Base-by-base conservation (phyloP, 495 filamentous ascomycete genomes). In the Podospora pseudoanserina region DNA sequence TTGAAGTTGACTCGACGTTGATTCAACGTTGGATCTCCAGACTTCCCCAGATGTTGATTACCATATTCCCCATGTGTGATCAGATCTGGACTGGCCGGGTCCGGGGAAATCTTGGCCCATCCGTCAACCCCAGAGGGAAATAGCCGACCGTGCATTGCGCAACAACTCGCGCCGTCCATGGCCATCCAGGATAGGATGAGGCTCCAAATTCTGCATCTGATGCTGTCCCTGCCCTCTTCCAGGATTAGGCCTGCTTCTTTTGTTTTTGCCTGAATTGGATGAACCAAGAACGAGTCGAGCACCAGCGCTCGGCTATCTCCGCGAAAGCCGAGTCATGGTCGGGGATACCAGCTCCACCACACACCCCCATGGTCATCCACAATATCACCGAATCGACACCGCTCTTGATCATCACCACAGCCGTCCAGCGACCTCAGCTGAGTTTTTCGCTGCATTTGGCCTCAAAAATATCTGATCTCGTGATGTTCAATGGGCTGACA, bases 361-460 rank as follows among this genome's bases (percentile, higher is more conserved):
- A 55, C 13, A 59, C 11, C 65, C 58, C 70, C 68, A 70, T 65
- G 60, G 32, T n/a, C 68, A 72, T 70, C 72, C 72, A 74, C 70
- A 72, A 65, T 68, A 67, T 32, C 67, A 63, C 70, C 70, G 68
- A 72, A 70, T 57, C 39, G 23, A 49, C 53, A 54, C 44, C 65
- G 34, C 65, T 65, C 49, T 55, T 34, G 39, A 49, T 11, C 39
- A 49, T 49, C 39, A 49, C 39, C 39, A 49, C 39, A 13, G 39
- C 39, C 39, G 13, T 16, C 13, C 15, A 16, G 15, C 9, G 6
- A 49, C 5, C 39, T 49, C 9, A 27, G 18, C 63, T 49, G 27
- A 28, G 4, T 28, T 49, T 49, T 49, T 18, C 13, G 39, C 39
- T 49, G 13, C 39, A 49, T 49, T 16, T 16, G 23, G 2, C 23